Evolutionary conservation across 2,329 filamentous ascomycete genomes (phyloP).

Genomic region (Ophiostoma perfectum): DNA sequence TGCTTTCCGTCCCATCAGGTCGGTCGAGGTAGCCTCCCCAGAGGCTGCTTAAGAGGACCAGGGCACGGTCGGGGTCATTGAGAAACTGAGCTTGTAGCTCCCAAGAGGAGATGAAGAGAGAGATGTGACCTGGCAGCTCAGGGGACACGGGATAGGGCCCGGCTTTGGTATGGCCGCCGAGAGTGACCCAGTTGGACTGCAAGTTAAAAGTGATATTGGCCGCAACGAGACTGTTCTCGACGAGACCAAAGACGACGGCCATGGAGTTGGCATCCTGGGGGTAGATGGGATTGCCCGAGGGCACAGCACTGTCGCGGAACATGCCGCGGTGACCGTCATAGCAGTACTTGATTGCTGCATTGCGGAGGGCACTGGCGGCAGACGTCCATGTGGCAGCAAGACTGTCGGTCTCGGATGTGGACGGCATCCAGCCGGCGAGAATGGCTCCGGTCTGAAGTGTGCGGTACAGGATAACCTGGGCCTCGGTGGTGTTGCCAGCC

Average conservation of each 20-base stretch:
- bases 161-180: neutral
- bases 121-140: slow-evolving; percentile 53
- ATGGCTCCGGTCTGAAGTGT: slow-evolving; percentile 48
- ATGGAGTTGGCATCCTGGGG: slow-evolving; percentile 58
- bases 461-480: slow-evolving; percentile 50
- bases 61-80: slow-evolving; percentile 44
- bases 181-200: slow-evolving; percentile 43
- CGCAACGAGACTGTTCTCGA: slow-evolving; percentile 27
- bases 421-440: slow-evolving; percentile 45
- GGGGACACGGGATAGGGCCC: slow-evolving; percentile 45
- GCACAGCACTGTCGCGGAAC: slow-evolving; percentile 49
- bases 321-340: slow-evolving; percentile 46
- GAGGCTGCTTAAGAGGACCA: slow-evolving; percentile 49
- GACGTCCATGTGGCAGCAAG: slow-evolving; percentile 47
- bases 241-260: slow-evolving; percentile 45
- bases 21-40: slow-evolving; percentile 59
- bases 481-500: slow-evolving; percentile 46
- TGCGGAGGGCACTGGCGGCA: slow-evolving; percentile 39
- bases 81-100: slow-evolving; percentile 54
- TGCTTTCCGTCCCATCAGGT: slow-evolving; percentile 52
- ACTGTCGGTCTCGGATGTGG: slow-evolving; percentile 33
- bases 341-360: slow-evolving; percentile 43
- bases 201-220: slow-evolving; percentile 42
- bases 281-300: slow-evolving; percentile 42
- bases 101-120: slow-evolving; percentile 53